phyloP scores from a whole-genome alignment of 1,284 basidiomycete species.

The Psilocybe mexicana region DNA sequence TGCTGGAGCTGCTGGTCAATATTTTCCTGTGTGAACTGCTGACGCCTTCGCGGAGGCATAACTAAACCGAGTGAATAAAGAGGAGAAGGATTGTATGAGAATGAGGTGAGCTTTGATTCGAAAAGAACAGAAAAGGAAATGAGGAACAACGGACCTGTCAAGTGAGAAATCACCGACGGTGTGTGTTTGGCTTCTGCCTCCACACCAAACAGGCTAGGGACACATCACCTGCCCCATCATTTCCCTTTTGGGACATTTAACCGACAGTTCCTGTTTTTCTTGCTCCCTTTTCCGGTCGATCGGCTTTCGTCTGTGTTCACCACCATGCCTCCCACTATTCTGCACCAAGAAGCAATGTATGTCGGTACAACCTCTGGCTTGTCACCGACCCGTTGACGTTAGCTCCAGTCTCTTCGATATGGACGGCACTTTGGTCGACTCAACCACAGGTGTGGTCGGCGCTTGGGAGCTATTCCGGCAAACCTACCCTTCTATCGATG shows the following conservation, averaged over 20 bases:
- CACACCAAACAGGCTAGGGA: constrained; percentile 17
- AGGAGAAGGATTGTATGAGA: constrained; percentile 6
- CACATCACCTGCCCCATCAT: constrained; percentile 13
- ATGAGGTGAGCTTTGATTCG: constrained; percentile 6
- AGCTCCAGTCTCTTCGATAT: constrained; percentile 67
- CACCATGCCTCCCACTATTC: constrained; percentile 47
- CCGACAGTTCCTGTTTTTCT: background rate
- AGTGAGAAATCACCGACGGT: constrained; percentile 18
- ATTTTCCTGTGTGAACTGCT: constrained; percentile 75
- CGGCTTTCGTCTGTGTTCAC: constrained; percentile 11
- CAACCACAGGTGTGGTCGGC: constrained; percentile 70
- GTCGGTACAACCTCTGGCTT: constrained; percentile 23
- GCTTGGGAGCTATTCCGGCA: constrained; percentile 71
- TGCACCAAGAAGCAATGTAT: constrained; percentile 59
- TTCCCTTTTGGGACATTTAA: constrained; percentile 6
- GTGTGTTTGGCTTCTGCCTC: constrained; percentile 27
- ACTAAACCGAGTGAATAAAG: constrained; percentile 26
- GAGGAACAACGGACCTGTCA: constrained; percentile 21
- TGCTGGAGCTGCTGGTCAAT: constrained; percentile 86
- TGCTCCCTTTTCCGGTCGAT: constrained; percentile 9
- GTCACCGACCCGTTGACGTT: constrained; percentile 19
- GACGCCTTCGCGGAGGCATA: constrained; percentile 75
- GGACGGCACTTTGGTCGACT: constrained; percentile 79
- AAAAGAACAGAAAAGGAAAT: constrained; percentile 16
- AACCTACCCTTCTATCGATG: constrained; percentile 63